These are phyloP conservation scores for Marasmius sp. DNA, from an alignment of 1,284 basidiomycete species.

Conservation along the genomic window DNA sequence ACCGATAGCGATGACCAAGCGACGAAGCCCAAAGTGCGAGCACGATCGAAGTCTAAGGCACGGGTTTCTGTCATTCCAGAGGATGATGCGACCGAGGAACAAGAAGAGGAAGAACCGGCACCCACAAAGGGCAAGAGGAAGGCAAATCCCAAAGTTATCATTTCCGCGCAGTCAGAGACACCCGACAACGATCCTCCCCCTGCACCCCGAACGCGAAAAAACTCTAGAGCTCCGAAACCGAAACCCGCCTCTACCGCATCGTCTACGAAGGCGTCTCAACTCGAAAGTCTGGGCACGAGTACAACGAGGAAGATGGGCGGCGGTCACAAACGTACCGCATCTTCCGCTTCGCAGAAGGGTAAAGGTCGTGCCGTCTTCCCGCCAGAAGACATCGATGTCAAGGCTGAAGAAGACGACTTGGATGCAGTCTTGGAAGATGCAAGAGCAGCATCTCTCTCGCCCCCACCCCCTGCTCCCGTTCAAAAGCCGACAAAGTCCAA, in stretches of 20 bases:
- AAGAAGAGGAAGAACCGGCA: not conserved
- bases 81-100: constrained; percentile 14
- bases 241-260: not conserved
- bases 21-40: not conserved
- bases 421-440: constrained; percentile 2
- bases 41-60: constrained; percentile 8
- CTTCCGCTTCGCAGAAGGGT: not conserved
- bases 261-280: not conserved
- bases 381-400: constrained; percentile 13
- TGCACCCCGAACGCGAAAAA: constrained; percentile 6
- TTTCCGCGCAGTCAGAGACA: not conserved
- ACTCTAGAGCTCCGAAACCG: constrained; percentile 5
- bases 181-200: not conserved
- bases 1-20: not conserved
- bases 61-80: constrained; percentile 15
- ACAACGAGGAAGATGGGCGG: not conserved
- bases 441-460: constrained; percentile 1
- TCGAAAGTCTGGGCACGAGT: not conserved
- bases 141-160: not conserved
- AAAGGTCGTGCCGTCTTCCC: not conserved
- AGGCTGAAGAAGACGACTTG: constrained; percentile 12
- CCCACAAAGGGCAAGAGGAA: constrained; percentile 7
- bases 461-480: not conserved
- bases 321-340: constrained; percentile 1
- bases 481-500: constrained; percentile 2